Percentiles rank a stretch among this genome's conserved stretches.
These are phyloP conservation scores for Penicillium sp. DNA, from an alignment of 2,329 filamentous ascomycete genomes.

Conservation along the genomic window DNA sequence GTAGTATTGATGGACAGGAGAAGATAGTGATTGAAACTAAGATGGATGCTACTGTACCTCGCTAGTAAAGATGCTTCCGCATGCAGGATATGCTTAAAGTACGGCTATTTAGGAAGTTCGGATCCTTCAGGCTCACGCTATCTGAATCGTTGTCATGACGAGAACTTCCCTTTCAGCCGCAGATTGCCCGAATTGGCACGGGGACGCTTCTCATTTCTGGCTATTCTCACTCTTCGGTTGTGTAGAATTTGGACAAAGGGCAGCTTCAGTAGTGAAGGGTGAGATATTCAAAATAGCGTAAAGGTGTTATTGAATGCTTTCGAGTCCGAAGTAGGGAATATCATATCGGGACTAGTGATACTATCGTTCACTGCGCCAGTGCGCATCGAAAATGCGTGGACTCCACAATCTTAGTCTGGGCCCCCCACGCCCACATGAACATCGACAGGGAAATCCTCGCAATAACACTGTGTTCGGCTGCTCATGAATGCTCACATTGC, in stretches of 20 bases:
- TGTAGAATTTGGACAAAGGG: neutral
- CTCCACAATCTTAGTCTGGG: constrained; percentile 4
- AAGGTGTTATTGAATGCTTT: neutral
- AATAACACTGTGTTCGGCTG: constrained; percentile 11
- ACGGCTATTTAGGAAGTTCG: neutral
- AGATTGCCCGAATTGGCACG: neutral
- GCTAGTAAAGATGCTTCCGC: neutral
- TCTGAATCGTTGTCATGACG: neutral
- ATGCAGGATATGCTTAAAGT: neutral
- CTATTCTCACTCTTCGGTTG: neutral
- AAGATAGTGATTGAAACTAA: neutral
- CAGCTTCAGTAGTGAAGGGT: neutral
- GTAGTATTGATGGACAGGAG: neutral
- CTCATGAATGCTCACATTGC: constrained; percentile 2
- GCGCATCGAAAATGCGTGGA: no score
- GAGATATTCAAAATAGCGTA: no score
- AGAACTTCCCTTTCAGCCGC: no score
- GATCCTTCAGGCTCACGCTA: neutral
- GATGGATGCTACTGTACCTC: neutral
- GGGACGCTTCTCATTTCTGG: neutral
- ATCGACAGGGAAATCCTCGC: neutral
- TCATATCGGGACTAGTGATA: neutral
- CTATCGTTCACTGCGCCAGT: neutral
- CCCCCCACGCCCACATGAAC: neutral
- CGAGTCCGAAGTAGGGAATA: neutral